Base-by-base conservation (phyloP, 257 asterid genomes). In the Plectranthus barbatus region DNA sequence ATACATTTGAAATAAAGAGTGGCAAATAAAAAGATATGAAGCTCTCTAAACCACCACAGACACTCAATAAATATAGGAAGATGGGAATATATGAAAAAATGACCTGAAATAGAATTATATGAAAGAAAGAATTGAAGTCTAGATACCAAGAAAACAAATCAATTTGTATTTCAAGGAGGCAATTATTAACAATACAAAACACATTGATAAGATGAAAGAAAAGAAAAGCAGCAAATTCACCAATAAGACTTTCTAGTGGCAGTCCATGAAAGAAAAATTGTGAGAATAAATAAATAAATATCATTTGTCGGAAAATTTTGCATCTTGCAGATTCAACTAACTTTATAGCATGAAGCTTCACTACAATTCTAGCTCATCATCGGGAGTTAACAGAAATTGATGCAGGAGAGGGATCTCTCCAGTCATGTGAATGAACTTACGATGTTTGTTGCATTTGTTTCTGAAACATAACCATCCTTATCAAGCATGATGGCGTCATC, bases 401-500 rank as follows among this genome's bases (percentile, higher is more conserved):
- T 21, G 42, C 19, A 39, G 9, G 5, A 37, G 47, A 31, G 40
- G 47, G 42, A 58, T 24, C 46, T 48, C 57, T 48, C 55, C 23
- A 42, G 49, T 9, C 6, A 68, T 12, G 72, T 18, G 23, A 24
- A 31, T 42, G 75, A 67, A 56, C 97, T 83, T 70, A 90, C 97
- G 20, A 90, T 76, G 72, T 90, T 90, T 55, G 97, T 87, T 37
- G 96, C 96, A 77, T 90, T 90, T 48, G 97, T 90, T 87, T 90
- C 96, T 24, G 97, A 79, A 37, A 90, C 97, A 53, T 87, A 90
- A 31, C 97, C 96, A 80, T 85, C 97, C 71, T 85, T 83, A 50
- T 90, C 97, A 17, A 90, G 90, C 97, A 90, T 87, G 79, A 90
- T 80, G 34, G 97, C 97, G 73, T 90, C 97, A 82, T 82, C 95